Evolutionary conservation across 2,329 filamentous ascomycete species (phyloP), one percentile per base, ranked within the genome.

Genomic region (Macrophomina phaseolina): DNA sequence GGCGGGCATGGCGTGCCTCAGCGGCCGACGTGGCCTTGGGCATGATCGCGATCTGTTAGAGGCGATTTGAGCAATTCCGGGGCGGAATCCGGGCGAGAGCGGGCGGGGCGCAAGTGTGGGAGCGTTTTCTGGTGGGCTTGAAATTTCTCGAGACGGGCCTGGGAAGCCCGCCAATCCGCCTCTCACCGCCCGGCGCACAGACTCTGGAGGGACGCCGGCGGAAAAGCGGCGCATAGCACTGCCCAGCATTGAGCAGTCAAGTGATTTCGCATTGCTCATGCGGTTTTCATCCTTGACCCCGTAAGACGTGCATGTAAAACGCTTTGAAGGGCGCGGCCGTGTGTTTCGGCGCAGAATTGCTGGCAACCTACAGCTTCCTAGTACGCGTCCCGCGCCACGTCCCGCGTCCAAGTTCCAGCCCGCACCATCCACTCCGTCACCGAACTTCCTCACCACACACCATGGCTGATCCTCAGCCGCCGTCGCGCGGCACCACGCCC

Each of bases 11-110:
- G 76, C 85, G 87, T 71, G 78, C 81, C 67, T 83, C 84, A 71
- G 80, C 82, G 71, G 83, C 79, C 69, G 81, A 85, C 18, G 87
- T 84, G 67, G 90, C 89, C 83, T 97, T 97, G 45, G 93, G 93
- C 94, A 97, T 97, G 68, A 34, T 62, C 46, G 64, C 52, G 11
- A 6, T 5, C 28, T 3, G 4, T 23, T 14, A 34, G 3, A 28
- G 16, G 23, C n/a, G 16, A 14, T 18, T 4, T 7, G 30, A 36
- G 48, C n/a, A 3, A 30, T 2, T 12, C 12, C 8, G 5, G 48
- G 12, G 61, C 1, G 42, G 12, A 16, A 9, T 8, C 14, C 16
- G n/a, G 12, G 58, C 42, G 34, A 16, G 14, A 32, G 11, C 11
- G 18, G 18, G 16, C 30, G 5, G 30, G 42, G 46, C 46, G 42